A percentile compares a stretch with the other conserved stretches of the same genome.
Evolutionary conservation across 2,329 filamentous ascomycete species (phyloP).

Genomic region (Penicillium janthinellum): DNA sequence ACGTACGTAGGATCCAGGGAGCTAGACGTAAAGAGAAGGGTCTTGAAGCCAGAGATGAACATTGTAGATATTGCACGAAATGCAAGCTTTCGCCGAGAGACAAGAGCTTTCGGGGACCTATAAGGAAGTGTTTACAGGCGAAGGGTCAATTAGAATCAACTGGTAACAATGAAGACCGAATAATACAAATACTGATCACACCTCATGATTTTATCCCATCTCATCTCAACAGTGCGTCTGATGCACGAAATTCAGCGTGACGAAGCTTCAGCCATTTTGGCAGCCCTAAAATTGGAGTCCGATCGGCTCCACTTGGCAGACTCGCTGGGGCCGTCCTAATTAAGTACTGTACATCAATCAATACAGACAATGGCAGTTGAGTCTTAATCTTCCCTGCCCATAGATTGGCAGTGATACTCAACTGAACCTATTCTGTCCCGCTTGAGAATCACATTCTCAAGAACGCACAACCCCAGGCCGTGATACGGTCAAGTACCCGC

Average conservation of each 20-base stretch:
- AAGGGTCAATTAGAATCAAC: not conserved
- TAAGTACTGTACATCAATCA: not conserved
- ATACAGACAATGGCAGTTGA: not conserved
- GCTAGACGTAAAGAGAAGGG: not conserved
- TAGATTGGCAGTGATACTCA: not conserved
- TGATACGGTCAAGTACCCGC: constrained; percentile 9
- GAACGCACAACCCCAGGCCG: not conserved
- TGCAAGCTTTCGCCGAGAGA: not conserved
- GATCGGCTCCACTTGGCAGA: constrained; percentile 5
- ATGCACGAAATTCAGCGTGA: not conserved
- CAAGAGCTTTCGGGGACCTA: not conserved
- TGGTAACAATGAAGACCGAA: not conserved
- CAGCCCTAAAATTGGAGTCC: constrained; percentile 5
- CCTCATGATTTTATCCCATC: not conserved
- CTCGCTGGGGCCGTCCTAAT: not conserved
- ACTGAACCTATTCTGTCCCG: not conserved
- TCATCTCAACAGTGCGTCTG: not conserved
- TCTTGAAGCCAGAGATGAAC: not conserved
- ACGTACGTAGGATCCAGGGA: not conserved
- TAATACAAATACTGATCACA: not conserved
- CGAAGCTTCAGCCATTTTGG: not conserved
- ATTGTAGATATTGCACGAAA: not conserved
- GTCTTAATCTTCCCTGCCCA: not conserved
- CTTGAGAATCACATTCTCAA: constrained; percentile 14
- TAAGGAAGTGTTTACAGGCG: not conserved